phyloP scores from a whole-genome alignment of 2,329 filamentous ascomycete species.

The Madurella fahalii region DNA sequence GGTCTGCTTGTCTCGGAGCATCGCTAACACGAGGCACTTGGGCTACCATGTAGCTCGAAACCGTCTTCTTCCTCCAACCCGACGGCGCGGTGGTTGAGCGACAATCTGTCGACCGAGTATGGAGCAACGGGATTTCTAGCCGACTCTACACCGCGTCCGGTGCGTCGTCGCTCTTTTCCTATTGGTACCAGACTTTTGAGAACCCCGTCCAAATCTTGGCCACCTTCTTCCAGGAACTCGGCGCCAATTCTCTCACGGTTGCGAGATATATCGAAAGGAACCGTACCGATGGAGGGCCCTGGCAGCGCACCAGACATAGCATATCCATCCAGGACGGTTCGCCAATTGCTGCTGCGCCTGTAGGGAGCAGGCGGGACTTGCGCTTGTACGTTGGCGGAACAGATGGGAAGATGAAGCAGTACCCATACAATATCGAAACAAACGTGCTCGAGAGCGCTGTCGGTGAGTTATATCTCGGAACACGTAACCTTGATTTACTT shows the following conservation, averaged over 20 bases:
- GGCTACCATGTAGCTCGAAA: neutral
- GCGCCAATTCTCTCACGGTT: conserved; percentile 11
- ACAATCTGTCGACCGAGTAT: conserved; percentile 5
- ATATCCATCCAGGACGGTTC: conserved; percentile 13
- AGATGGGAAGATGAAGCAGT: conserved; percentile 7
- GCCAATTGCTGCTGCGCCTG: conserved; percentile 9
- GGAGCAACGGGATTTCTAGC: conserved; percentile 14
- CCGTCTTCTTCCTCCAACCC: conserved; percentile 11
- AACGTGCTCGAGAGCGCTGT: neutral
- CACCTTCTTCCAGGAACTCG: conserved; percentile 12
- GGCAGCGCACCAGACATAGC: conserved; percentile 6
- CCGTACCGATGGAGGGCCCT: neutral
- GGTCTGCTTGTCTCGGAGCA: neutral
- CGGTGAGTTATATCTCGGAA: neutral
- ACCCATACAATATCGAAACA: conserved; percentile 4
- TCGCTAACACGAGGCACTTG: neutral
- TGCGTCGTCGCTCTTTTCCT: conserved; percentile 6
- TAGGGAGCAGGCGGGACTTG: conserved; percentile 2
- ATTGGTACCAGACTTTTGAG: conserved; percentile 15
- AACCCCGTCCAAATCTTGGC: conserved; percentile 6
- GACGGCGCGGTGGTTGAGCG: conserved; percentile 3
- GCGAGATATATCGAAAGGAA: conserved; percentile 7
- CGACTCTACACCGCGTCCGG: conserved; percentile 9
- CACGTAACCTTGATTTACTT: neutral
- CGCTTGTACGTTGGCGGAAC: conserved; percentile 11